These are phyloP conservation scores for Ambrosia hybrid DNA, from an alignment of 140 eudicot genomes.

Conservation along the genomic window DNA sequence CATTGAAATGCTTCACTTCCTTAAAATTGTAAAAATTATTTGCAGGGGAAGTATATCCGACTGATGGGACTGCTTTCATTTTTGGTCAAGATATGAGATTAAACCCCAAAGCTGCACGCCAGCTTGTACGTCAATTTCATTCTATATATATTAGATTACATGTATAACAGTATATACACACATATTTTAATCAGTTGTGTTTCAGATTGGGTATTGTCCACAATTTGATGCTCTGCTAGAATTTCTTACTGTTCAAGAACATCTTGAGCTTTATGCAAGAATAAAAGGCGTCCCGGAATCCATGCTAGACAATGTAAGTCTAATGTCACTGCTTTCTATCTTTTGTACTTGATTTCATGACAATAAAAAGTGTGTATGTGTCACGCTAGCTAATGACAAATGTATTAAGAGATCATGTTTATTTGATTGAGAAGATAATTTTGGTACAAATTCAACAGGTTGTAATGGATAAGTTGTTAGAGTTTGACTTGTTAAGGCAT, in stretches of 20 bases:
- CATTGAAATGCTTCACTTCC: constrained; percentile 13
- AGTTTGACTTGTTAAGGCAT: constrained; percentile 89
- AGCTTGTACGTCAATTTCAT: constrained; percentile 52
- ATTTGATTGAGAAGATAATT: no score
- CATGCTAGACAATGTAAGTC: constrained; percentile 66
- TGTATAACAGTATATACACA: not conserved
- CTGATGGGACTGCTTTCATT: constrained; percentile 83
- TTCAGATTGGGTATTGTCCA: constrained; percentile 97
- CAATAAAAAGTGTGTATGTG: not conserved
- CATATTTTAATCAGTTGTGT: constrained; percentile 25
- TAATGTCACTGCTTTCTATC: constrained; percentile 8
- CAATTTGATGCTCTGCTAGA: constrained; percentile 97
- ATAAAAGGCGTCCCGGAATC: constrained; percentile 87
- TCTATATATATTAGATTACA: not conserved
- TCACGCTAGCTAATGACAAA: not conserved
- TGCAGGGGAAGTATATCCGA: constrained; percentile 87
- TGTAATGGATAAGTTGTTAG: constrained; percentile 76
- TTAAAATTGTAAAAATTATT: constrained; percentile 13
- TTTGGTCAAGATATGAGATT: constrained; percentile 81
- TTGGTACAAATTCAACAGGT: constrained; percentile 51
- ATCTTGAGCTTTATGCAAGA: constrained; percentile 93
- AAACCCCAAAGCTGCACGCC: constrained; percentile 91
- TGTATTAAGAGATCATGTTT: no score
- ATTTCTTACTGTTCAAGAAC: constrained; percentile 77
- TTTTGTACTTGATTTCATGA: constrained; percentile 10